These are phyloP conservation scores for Oryza australiensis DNA, from an alignment of 176 grass and related monocot genomes.

Conservation along the genomic window DNA sequence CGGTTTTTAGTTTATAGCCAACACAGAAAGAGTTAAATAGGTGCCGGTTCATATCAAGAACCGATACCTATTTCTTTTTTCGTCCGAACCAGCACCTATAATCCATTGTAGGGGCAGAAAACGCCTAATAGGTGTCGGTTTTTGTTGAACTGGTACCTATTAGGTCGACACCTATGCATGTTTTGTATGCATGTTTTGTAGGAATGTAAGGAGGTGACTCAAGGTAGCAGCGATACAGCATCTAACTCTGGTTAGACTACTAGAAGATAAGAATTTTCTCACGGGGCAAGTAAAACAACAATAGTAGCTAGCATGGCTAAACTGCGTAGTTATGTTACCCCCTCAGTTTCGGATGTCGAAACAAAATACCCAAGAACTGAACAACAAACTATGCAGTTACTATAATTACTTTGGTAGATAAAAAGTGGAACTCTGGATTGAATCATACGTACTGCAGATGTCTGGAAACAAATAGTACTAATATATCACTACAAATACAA, in stretches of 20 bases:
- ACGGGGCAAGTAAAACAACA: neutral
- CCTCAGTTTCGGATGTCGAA: slow-evolving; percentile 16
- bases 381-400: neutral
- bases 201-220: slow-evolving; percentile 25
- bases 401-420: neutral
- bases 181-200: no score
- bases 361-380: slow-evolving; percentile 24
- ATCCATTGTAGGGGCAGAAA: no score
- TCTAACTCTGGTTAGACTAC: slow-evolving; percentile 7
- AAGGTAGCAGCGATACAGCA: slow-evolving; percentile 20
- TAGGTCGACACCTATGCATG: no score
- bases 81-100: no score
- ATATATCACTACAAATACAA: neutral
- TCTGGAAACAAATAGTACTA: neutral
- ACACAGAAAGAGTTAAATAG: no score
- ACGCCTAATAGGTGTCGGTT: no score
- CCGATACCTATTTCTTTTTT: no score
- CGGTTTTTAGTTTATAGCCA: no score
- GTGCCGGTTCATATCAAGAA: no score
- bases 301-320: neutral
- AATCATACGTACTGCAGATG: neutral
- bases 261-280: slow-evolving; percentile 29
- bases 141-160: no score
- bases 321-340: neutral
- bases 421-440: neutral